Base-by-base conservation (phyloP, 106 monocot genomes). In the Iris macrosiphon region DNA sequence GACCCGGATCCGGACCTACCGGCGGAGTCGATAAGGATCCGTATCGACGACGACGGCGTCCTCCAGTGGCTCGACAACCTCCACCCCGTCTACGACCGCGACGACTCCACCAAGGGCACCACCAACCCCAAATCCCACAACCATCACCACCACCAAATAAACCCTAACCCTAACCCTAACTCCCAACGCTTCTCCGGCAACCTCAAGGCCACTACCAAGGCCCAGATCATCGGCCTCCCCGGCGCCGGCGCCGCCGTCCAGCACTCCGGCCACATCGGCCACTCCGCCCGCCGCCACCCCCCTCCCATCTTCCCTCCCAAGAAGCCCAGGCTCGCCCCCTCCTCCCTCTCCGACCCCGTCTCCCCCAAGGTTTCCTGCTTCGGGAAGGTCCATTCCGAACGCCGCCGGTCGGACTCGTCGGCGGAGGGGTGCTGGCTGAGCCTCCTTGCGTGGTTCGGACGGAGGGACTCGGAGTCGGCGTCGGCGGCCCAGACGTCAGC, bases 341-440 rank as follows among this genome's bases (percentile, higher is more conserved):
- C 39, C 8, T 43, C 60, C 14, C 56, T 24, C 53, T 59, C 38
- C 20, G 78, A 88, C 30, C 87, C 87, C 25, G 68, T 53, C 2
- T 88, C 88, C 16, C 88, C 88, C 0, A 82, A 88, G 65, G 88
- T 88, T 0, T 88, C 88, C 39, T 88, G 82, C 34, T 65, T 88
- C 43, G 88, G 82, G 8, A 82, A 79, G 40, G 82, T 88, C n/a
- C 55, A 72, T 14, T 82, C 88, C 0, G 76, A 67, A 8, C 43
- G 39, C 16, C 26, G n/a, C 33, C 10, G 27, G 19, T 41, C 10
- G 27, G 19, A 26, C 15, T 17, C 48, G 32, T 12, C 54, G 27
- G 17, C 11, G 17, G 30, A 14, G 57, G 33, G 75, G n/a, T 79
- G 42, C 31, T 47, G 50, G 31, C 40, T 24, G 7, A 33, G 44